These are phyloP conservation scores for Hymenoscyphus albidus DNA, from an alignment of 2,329 filamentous ascomycete species.

Conservation along the genomic window DNA sequence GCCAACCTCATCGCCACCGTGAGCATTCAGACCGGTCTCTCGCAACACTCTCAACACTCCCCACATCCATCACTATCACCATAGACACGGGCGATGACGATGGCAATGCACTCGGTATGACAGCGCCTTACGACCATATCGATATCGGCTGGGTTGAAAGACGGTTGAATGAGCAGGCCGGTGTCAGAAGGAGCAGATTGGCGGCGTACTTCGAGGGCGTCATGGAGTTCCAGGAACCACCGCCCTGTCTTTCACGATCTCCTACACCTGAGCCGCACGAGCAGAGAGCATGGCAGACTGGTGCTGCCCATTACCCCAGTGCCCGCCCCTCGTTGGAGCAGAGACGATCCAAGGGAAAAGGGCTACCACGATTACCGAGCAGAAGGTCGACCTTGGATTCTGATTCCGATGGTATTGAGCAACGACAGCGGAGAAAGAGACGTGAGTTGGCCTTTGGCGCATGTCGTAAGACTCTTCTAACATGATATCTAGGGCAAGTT, in stretches of 20 bases:
- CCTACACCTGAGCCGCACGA: slow-evolving; percentile 9
- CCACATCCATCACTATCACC: background rate
- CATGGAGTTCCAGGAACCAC: slow-evolving; percentile 17
- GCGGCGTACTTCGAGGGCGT: slow-evolving; percentile 18
- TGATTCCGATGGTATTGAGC: slow-evolving; percentile 9
- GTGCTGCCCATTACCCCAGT: background rate
- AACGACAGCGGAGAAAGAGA: slow-evolving; percentile 7
- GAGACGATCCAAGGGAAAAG: slow-evolving; percentile 5
- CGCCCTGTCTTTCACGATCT: slow-evolving; percentile 15
- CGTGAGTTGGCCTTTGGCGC: slow-evolving; percentile 4
- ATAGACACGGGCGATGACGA: slow-evolving; percentile 13
- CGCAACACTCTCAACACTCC: background rate
- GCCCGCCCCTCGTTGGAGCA: background rate
- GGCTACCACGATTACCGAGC: slow-evolving; percentile 4
- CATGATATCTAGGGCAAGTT: slow-evolving; percentile 9
- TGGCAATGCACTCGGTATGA: slow-evolving; percentile 1
- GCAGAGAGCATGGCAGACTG: slow-evolving; percentile 5
- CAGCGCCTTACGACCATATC: slow-evolving; percentile 14
- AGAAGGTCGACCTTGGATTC: slow-evolving; percentile 10
- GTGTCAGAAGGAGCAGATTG: slow-evolving; percentile 15
- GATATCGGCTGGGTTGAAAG: slow-evolving; percentile 17
- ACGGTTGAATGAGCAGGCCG: slow-evolving; percentile 14
- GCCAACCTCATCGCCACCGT: slow-evolving; percentile 1
- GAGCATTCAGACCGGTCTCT: background rate
- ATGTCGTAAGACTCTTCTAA: slow-evolving; percentile 3